phyloP scores from a whole-genome alignment of 225 moss, liverwort and hornwort genomes.

The Physcomitrium patens region DNA sequence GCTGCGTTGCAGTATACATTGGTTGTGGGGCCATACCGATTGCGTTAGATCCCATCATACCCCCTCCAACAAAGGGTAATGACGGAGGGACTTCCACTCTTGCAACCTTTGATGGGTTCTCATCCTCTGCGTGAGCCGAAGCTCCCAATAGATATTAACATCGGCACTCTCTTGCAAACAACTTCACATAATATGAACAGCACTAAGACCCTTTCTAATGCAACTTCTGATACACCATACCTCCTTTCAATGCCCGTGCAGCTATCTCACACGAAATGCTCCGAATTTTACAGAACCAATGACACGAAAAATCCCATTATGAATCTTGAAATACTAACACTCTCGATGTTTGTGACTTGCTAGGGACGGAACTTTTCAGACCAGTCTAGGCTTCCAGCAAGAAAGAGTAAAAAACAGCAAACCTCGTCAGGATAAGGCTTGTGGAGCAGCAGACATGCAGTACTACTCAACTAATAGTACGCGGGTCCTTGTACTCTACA shows the following conservation, averaged over 20 bases:
- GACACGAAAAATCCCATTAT: background rate
- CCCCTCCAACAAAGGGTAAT: conserved; percentile 73
- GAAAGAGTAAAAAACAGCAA: background rate
- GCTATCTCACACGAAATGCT: background rate
- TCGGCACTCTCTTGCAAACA: conserved; percentile 43
- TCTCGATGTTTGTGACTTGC: background rate
- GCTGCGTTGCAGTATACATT: conserved; percentile 86
- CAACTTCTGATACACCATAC: background rate
- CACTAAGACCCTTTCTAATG: conserved; percentile 1
- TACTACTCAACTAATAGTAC: background rate
- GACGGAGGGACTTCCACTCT: conserved; percentile 86
- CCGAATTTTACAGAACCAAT: background rate
- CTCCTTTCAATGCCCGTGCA: background rate
- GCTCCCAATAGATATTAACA: conserved; percentile 77
- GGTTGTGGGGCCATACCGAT: conserved; percentile 89
- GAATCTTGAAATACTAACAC: background rate
- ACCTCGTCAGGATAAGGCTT: conserved; percentile 6
- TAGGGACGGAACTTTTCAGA: background rate
- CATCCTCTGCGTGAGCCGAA: conserved; percentile 88
- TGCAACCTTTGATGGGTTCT: conserved; percentile 90
- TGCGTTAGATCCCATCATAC: conserved; percentile 77
- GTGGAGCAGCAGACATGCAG: background rate
- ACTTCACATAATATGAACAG: background rate
- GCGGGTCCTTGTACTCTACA: conserved; percentile 1
- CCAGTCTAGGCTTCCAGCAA: background rate